These are phyloP conservation scores for Apiospora marii DNA, from an alignment of 2,329 filamentous ascomycete species.

Conservation along the genomic window DNA sequence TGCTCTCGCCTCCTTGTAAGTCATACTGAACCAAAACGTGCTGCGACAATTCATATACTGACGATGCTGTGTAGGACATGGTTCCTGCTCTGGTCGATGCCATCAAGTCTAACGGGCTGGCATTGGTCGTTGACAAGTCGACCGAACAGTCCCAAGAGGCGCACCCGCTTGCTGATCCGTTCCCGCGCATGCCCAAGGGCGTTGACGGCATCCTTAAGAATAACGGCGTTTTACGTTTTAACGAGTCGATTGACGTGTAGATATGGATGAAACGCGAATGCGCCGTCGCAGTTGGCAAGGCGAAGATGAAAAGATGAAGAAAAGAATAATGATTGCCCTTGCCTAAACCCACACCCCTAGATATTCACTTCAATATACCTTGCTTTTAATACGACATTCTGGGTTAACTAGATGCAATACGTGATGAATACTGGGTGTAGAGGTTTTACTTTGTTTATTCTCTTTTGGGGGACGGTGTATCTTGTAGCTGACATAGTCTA, in stretches of 20 bases:
- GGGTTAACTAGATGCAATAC: not conserved
- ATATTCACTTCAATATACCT: not conserved
- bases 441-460: constrained; percentile 5
- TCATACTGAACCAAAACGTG: constrained; percentile 33
- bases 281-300: not conserved
- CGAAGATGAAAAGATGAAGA: not conserved
- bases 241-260: constrained; percentile 84
- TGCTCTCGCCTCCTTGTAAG: constrained; percentile 84
- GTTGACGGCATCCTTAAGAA: constrained; percentile 87
- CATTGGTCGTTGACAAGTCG: constrained; percentile 88
- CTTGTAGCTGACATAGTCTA: constrained; percentile 42
- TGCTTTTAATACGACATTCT: not conserved
- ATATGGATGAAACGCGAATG: not conserved
- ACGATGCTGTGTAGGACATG: constrained; percentile 70
- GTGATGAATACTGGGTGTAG: not conserved
- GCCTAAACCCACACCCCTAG: not conserved
- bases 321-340: constrained; percentile 6
- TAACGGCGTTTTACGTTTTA: constrained; percentile 90
- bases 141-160: constrained; percentile 57
- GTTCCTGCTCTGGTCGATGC: constrained; percentile 91
- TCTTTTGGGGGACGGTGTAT: not conserved
- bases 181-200: constrained; percentile 74
- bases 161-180: constrained; percentile 55
- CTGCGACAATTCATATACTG: constrained; percentile 27
- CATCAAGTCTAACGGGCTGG: constrained; percentile 92